Evolutionary conservation across 805 yeast genomes (phyloP).

Genomic region (Ogataea paraovalis): DNA sequence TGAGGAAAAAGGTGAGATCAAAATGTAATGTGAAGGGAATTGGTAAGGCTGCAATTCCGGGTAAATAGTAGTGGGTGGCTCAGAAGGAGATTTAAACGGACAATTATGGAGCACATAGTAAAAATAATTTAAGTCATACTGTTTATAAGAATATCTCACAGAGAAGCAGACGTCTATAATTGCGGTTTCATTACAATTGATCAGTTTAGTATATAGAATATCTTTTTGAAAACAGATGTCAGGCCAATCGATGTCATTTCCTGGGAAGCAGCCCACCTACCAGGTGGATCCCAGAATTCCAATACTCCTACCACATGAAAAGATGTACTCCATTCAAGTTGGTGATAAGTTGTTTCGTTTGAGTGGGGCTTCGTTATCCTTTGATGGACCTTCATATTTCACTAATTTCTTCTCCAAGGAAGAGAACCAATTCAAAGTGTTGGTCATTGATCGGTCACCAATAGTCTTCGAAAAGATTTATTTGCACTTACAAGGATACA

Average conservation of each 20-base stretch:
- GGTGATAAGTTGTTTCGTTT: constrained; percentile 60
- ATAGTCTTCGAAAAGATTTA: constrained; percentile 61
- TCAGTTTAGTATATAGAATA: too few relatives aligned
- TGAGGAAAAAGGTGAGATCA: too few relatives aligned
- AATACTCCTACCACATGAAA: constrained; percentile 59
- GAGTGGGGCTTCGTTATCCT: constrained; percentile 80
- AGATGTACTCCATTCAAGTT: constrained; percentile 64
- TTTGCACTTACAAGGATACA: constrained; percentile 78
- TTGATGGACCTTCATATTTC: constrained; percentile 86
- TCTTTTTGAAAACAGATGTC: background rate
- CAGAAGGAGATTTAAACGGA: too few relatives aligned
- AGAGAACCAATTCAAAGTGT: constrained; percentile 34
- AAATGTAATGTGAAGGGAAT: too few relatives aligned
- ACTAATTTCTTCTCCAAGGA: constrained; percentile 57
- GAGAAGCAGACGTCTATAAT: too few relatives aligned
- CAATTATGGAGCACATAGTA: too few relatives aligned
- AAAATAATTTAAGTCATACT: too few relatives aligned
- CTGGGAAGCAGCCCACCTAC: constrained; percentile 1
- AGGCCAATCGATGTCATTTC: background rate
- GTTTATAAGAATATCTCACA: too few relatives aligned
- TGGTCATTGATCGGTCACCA: constrained; percentile 75
- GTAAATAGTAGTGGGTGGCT: too few relatives aligned
- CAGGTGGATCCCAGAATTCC: constrained; percentile 43
- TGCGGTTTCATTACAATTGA: too few relatives aligned
- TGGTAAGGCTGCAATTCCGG: too few relatives aligned